These are phyloP conservation scores for Rhodamnia rubescens DNA, from an alignment of 345 rosid species.

Conservation along the genomic window DNA sequence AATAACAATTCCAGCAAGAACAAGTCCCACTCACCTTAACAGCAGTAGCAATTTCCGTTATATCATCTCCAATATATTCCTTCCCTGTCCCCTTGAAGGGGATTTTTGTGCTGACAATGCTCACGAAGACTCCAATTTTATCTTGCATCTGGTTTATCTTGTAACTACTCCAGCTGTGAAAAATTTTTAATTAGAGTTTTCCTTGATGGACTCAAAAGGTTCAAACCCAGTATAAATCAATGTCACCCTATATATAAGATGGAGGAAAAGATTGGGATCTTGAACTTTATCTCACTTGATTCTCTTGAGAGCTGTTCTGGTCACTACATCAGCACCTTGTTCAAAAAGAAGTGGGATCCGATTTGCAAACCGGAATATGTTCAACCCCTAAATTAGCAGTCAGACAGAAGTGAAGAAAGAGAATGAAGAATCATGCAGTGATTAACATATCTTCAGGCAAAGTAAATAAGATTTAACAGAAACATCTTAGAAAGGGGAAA, in stretches of 20 bases:
- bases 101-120: slow-evolving; percentile 91
- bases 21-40: slow-evolving; percentile 47
- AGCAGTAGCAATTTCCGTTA: slow-evolving; percentile 81
- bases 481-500: not conserved
- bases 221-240: not conserved
- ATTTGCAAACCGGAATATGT: slow-evolving; percentile 89
- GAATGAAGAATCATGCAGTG: not conserved
- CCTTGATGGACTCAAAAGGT: not conserved
- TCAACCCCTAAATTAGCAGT: slow-evolving; percentile 48
- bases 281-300: slow-evolving; percentile 45
- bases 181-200: not conserved
- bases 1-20: not conserved
- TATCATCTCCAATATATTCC: slow-evolving; percentile 96
- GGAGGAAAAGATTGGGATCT: not conserved
- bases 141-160: slow-evolving; percentile 91
- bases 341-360: slow-evolving; percentile 95
- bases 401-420: not conserved
- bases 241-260: not conserved
- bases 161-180: slow-evolving; percentile 80
- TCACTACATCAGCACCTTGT: slow-evolving; percentile 98
- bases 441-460: not conserved
- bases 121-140: slow-evolving; percentile 85
- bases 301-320: slow-evolving; percentile 85
- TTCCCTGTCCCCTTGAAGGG: slow-evolving; percentile 98
- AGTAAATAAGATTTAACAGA: not conserved